Conservation (phyloP, 169 alveolate genomes). For the Plasmodium blacklocki region DNA sequence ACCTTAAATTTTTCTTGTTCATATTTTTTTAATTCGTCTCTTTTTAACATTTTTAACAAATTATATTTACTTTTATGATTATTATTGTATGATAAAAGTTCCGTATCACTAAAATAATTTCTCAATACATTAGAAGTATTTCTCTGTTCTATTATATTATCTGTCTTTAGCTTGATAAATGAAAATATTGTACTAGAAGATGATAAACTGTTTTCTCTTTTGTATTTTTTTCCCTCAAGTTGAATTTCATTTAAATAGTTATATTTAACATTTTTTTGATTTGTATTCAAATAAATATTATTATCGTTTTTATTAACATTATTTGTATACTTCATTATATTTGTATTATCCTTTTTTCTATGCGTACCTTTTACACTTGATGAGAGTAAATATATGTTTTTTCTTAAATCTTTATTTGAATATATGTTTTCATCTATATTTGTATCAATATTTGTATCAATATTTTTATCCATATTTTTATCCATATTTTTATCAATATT, state of each 20-base stretch:
- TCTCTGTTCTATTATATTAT: conserved; percentile 28
- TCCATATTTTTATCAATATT: conserved; percentile 8
- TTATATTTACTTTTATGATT: conserved; percentile 27
- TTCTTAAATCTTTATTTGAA: background rate
- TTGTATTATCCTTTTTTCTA: background rate
- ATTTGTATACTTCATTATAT: background rate
- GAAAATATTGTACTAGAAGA: conserved; percentile 8
- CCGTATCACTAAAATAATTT: conserved; percentile 53
- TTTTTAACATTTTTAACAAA: conserved; percentile 27
- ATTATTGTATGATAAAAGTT: conserved; percentile 28
- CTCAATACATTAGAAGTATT: conserved; percentile 7
- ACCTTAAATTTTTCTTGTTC: background rate
- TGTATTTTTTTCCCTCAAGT: background rate
- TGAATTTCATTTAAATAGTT: background rate
- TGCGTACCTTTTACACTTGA: background rate
- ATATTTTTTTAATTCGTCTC: background rate
- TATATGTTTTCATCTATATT: conserved; percentile 2
- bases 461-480: background rate
- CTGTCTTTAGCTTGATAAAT: conserved; percentile 22
- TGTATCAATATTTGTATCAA: background rate
- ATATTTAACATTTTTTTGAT: conserved; percentile 9
- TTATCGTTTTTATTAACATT: background rate
- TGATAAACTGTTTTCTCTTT: conserved; percentile 7
- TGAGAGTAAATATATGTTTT: background rate
- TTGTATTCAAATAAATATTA: background rate